Conservation (phyloP, 78 protist species). For the Thecamonas trahens region DNA sequence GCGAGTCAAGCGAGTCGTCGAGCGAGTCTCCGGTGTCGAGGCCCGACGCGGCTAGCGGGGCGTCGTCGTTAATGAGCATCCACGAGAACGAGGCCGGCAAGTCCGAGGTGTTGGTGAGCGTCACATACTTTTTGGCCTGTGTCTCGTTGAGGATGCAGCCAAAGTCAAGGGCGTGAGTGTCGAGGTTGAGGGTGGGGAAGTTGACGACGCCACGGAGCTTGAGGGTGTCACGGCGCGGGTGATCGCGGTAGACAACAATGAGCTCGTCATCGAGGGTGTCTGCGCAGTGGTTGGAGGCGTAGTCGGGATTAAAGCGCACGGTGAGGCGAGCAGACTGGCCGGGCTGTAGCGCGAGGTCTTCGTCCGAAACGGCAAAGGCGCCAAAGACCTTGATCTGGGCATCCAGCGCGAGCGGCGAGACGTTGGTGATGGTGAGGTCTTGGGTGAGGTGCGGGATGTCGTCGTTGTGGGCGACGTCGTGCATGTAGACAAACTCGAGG, state of each 20-base stretch:
- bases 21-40: not conserved
- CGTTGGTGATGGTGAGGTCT: not conserved
- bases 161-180: conserved; percentile 3
- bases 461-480: not conserved
- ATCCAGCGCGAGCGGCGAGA: not conserved
- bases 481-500: not conserved
- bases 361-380: not conserved
- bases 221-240: conserved; percentile 40
- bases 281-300: not conserved
- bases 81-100: conserved; percentile 28
- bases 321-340: not conserved
- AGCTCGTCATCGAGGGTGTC: conserved; percentile 7
- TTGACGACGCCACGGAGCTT: conserved; percentile 23
- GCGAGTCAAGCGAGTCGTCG: not conserved
- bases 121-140: not conserved
- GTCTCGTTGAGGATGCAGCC: conserved; percentile 56
- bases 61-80: conserved; percentile 22
- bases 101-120: conserved; percentile 25
- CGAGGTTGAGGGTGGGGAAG: conserved; percentile 55
- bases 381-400: not conserved
- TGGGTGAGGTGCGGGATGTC: not conserved
- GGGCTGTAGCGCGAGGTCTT: not conserved
- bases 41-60: not conserved
- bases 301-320: conserved; percentile 14
- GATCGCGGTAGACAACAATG: conserved; percentile 26